Conservation (phyloP, 164 flowering plant genomes). For the Tinospora cordifolia region DNA sequence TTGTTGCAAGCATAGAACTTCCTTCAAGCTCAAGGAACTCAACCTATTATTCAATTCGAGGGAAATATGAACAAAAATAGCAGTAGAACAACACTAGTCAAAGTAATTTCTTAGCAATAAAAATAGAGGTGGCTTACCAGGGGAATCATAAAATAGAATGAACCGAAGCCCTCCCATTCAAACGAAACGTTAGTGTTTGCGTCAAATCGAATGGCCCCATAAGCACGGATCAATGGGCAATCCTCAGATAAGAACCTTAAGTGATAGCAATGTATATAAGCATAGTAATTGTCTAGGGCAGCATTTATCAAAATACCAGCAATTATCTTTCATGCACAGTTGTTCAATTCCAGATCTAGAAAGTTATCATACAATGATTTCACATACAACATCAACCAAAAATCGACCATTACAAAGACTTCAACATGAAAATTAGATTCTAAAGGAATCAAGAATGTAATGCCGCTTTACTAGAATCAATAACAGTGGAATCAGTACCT, state of each 20-base stretch:
- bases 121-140: conserved; percentile 44
- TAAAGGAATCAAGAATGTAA: too few relatives aligned
- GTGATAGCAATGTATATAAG: background rate
- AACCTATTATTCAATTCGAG: conserved; percentile 52
- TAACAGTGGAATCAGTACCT: conserved; percentile 35
- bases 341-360: too few relatives aligned
- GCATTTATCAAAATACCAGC: background rate
- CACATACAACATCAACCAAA: too few relatives aligned
- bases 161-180: conserved; percentile 86
- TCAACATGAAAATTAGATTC: background rate
- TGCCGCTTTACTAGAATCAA: too few relatives aligned
- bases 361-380: too few relatives aligned
- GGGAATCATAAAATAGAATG: conserved; percentile 83
- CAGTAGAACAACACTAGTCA: background rate
- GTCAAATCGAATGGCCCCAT: conserved; percentile 95
- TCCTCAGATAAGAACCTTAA: conserved; percentile 68
- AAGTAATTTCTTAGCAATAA: background rate
- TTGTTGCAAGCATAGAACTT: conserved; percentile 67
- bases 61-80: conserved; percentile 12
- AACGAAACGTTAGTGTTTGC: conserved; percentile 43
- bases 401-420: background rate
- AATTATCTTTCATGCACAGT: too few relatives aligned
- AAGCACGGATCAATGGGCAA: conserved; percentile 82
- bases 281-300: background rate
- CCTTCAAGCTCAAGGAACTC: conserved; percentile 90